Conservation (phyloP, 495 filamentous ascomycete species). For the Tuber melanosporum region DNA sequence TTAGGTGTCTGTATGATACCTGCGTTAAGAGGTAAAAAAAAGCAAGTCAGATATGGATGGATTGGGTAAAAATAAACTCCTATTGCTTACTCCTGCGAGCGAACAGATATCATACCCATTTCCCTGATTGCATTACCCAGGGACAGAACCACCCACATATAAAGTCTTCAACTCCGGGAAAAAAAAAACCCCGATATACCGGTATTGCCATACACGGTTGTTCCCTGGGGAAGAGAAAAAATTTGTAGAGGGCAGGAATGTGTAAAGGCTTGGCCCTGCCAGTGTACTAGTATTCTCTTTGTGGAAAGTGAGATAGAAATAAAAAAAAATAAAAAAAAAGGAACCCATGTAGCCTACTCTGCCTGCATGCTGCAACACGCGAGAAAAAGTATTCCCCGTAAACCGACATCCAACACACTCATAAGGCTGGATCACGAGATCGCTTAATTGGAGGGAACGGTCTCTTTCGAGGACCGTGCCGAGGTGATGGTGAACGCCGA, state of each 20-base stretch:
- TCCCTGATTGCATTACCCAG: not conserved
- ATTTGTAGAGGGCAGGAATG: not conserved
- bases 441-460: not conserved
- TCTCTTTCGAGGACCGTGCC: not conserved
- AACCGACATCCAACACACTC: not conserved
- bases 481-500: not conserved
- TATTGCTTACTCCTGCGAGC: not conserved
- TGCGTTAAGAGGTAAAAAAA: not conserved
- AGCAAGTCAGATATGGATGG: not conserved
- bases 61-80: not conserved
- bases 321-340: not conserved
- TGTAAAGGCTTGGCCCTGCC: not conserved
- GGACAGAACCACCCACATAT: not conserved
- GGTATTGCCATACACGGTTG: not conserved
- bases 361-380: not conserved
- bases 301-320: not conserved
- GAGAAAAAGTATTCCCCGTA: not conserved
- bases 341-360: not conserved
- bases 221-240: not conserved
- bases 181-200: not conserved
- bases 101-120: not conserved
- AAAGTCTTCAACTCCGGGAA: not conserved
- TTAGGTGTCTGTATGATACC: not conserved
- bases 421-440: not conserved
- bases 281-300: not conserved